Base-by-base conservation (phyloP, 225 moss, liverwort and hornwort genomes). In the Ulota crispa region DNA sequence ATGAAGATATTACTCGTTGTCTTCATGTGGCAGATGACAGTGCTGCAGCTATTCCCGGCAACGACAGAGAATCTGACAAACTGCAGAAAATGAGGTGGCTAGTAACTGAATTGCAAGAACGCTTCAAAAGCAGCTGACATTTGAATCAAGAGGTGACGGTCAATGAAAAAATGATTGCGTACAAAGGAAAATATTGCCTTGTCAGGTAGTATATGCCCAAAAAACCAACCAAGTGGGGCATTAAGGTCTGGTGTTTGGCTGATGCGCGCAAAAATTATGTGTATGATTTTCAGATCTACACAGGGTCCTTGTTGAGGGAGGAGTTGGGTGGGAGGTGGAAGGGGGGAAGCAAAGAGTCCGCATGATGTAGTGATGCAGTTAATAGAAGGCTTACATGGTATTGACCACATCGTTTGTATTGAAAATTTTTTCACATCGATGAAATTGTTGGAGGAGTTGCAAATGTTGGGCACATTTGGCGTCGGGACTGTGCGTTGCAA, bases 21-120 rank as follows among this genome's bases (percentile, higher is more conserved):
- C 55, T 55, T 16, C 55, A 23, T 21, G 55, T 55, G 6, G 56
- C n/a, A 8, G 7, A n/a, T 20, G 21, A 56, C 21, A 56, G 2
- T 56, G 8, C 23, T 7, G 2, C 8, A 8, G 21, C 0, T 18
- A 0, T 23, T 56, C 20, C 5, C 3, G 2, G 5, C 6, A 0
- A 56, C 2, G n/a, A 56, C 20, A 23, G 8, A 56, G 21, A 56
- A 23, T 23, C 9, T 8, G 4, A 56, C 6, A 56, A 2, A 23
- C n/a, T 56, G 18, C 23, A n/a, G 23, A 56, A 56, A 19, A 56
- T n/a, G 7, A 56, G 1, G 21, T 56, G 56, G 39, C 8, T 39
- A 9, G 39, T 39, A 39, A 39, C 9, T 39, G 39, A 39, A 8
- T 8, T 39, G 39, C 56, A 56, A n/a, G 21, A 2, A 8, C 4